Evolutionary conservation across 2,329 filamentous ascomycete genomes (phyloP).

Genomic region (Sphaerulina musiva): DNA sequence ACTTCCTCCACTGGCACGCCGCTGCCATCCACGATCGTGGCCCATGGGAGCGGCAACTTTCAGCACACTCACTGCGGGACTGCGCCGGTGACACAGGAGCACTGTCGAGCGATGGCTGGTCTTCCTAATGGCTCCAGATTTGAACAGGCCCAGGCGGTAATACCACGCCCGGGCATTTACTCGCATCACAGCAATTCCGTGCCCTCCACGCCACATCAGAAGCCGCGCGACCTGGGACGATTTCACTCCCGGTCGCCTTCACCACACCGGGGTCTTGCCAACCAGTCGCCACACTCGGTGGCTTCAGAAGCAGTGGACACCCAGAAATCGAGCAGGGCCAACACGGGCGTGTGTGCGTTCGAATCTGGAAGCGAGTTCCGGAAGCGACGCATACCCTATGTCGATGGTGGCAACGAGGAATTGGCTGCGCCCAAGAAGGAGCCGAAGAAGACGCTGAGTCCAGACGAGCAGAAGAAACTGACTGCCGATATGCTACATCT

Average conservation of each 20-base stretch:
- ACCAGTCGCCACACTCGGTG: conserved; percentile 81
- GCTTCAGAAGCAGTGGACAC: conserved; percentile 77
- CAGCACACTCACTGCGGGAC: conserved; percentile 22
- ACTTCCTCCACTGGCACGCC: conserved; percentile 8
- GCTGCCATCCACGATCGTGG: conserved; percentile 10
- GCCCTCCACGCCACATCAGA: conserved; percentile 87
- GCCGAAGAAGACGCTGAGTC: conserved; percentile 62
- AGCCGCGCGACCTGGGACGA: conserved; percentile 69
- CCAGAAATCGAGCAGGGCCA: conserved; percentile 8
- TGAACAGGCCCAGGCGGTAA: conserved; percentile 20
- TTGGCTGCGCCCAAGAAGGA: conserved; percentile 63
- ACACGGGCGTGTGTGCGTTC: conserved; percentile 64
- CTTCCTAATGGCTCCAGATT: conserved; percentile 20
- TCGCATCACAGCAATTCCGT: conserved; percentile 75
- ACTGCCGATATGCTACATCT: conserved; percentile 77
- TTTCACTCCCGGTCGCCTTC: conserved; percentile 75
- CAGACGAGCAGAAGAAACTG: conserved; percentile 67
- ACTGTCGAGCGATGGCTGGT: conserved; percentile 18
- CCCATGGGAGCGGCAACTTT: conserved; percentile 25
- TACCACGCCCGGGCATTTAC: conserved; percentile 24
- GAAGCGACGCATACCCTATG: conserved; percentile 81
- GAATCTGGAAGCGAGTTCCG: conserved; percentile 79
- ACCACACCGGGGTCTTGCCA: conserved; percentile 62
- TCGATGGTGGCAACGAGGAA: conserved; percentile 69
- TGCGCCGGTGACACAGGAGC: conserved; percentile 28